Conservation (phyloP, 2,329 filamentous ascomycete species). For the Corinectria fuckeliana region DNA sequence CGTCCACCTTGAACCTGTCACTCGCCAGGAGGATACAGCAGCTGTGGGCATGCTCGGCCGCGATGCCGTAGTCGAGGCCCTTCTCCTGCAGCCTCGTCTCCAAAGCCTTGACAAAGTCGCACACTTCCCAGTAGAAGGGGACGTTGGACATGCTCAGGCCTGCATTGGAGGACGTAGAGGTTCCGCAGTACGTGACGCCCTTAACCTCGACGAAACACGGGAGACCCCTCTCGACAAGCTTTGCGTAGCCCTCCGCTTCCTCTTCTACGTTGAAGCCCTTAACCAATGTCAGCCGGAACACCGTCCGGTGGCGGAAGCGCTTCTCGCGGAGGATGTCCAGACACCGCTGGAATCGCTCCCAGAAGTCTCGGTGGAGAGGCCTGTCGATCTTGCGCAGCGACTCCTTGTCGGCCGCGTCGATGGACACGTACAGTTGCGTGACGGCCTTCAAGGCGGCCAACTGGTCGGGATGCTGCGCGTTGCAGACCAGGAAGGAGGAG, state of each 20-base stretch:
- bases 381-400: constrained; percentile 87
- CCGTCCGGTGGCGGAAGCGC: constrained; percentile 85
- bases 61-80: constrained; percentile 85
- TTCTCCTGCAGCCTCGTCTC: constrained; percentile 71
- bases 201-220: constrained; percentile 96
- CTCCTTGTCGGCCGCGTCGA: constrained; percentile 91
- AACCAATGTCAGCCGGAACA: constrained; percentile 93
- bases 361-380: constrained; percentile 93
- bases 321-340: constrained; percentile 87
- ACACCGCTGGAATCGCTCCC: constrained; percentile 93
- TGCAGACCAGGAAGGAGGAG: constrained; percentile 94
- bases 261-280: constrained; percentile 98
- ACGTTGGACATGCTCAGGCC: constrained; percentile 98
- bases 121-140: constrained; percentile 92
- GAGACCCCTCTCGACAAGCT: constrained; percentile 83
- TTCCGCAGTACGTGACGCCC: constrained; percentile 96
- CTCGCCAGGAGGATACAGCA: constrained; percentile 91
- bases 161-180: constrained; percentile 80
- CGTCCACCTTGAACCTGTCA: constrained; percentile 76
- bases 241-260: constrained; percentile 87
- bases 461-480: constrained; percentile 94
- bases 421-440: constrained; percentile 95
- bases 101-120: constrained; percentile 79
- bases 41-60: constrained; percentile 92
- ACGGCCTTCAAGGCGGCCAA: constrained; percentile 82